These are phyloP conservation scores for Dipteronia sinensis DNA, from an alignment of 345 rosid species.

Conservation along the genomic window DNA sequence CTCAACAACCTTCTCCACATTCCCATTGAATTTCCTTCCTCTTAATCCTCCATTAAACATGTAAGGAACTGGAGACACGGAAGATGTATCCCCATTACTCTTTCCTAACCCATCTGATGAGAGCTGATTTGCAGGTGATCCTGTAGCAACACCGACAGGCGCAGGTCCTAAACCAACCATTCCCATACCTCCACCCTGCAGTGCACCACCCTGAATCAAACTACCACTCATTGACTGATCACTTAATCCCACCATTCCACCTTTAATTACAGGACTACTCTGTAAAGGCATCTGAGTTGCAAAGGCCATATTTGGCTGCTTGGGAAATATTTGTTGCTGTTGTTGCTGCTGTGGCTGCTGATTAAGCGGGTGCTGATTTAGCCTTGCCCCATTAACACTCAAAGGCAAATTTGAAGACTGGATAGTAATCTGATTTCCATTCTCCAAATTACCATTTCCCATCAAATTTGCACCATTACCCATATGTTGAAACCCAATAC, in stretches of 20 bases:
- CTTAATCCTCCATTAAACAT: constrained; percentile 70
- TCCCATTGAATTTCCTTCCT: constrained; percentile 65
- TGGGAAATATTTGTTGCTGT: constrained; percentile 54
- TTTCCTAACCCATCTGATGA: constrained; percentile 80
- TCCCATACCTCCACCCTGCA: constrained; percentile 60
- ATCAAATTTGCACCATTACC: constrained; percentile 38
- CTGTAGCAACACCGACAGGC: constrained; percentile 39
- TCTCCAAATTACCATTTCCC: constrained; percentile 36
- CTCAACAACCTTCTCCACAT: constrained; percentile 92
- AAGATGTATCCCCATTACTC: constrained; percentile 79
- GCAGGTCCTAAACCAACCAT: constrained; percentile 62
- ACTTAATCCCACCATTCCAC: constrained; percentile 56
- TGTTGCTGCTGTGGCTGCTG: constrained; percentile 44
- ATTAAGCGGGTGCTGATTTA: constrained; percentile 54
- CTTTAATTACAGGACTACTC: constrained; percentile 58
- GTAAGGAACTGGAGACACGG: constrained; percentile 77
- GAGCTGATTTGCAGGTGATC: constrained; percentile 70
- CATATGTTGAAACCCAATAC: constrained; percentile 54
- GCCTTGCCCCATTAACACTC: constrained; percentile 58
- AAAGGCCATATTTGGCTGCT: constrained; percentile 56
- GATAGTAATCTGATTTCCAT: constrained; percentile 38
- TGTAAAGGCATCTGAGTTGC: constrained; percentile 51
- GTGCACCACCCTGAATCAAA: constrained; percentile 47
- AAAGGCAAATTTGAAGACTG: constrained; percentile 65
- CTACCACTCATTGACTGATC: constrained; percentile 52